Evolutionary conservation across 1,139 yeast species (phyloP).

Genomic region (Candida sanyaensis): DNA sequence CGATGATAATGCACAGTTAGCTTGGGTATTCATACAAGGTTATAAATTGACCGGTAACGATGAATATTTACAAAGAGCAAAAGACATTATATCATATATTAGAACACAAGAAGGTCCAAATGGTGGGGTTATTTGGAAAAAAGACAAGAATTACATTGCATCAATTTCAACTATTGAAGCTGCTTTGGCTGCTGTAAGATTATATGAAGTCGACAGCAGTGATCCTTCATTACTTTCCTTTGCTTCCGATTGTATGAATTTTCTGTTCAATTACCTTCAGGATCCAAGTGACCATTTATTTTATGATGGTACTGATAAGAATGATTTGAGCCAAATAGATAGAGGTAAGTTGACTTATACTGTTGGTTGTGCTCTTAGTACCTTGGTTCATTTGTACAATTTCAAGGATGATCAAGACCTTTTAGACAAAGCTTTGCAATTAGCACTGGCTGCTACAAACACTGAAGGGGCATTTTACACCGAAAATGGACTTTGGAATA

Average conservation of each 20-base stretch:
- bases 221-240: constrained; percentile 22
- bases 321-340: constrained; percentile 22
- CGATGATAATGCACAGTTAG: constrained; percentile 38
- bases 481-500: constrained; percentile 25
- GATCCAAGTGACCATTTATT: constrained; percentile 32
- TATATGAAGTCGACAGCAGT: constrained; percentile 19
- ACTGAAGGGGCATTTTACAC: constrained; percentile 25
- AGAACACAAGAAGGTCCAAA: constrained; percentile 19
- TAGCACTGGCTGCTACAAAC: constrained; percentile 21
- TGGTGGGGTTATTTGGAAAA: constrained; percentile 37
- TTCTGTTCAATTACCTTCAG: constrained; percentile 27
- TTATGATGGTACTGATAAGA: constrained; percentile 29
- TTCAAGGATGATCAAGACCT: constrained; percentile 16
- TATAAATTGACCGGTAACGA: constrained; percentile 18
- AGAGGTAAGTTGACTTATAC: constrained; percentile 40
- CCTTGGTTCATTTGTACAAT: constrained; percentile 27
- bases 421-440: constrained; percentile 18
- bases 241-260: constrained; percentile 25
- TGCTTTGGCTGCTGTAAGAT: constrained; percentile 34
- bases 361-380: constrained; percentile 34
- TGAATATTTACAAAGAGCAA: constrained; percentile 18
- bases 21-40: constrained; percentile 34
- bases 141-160: constrained; percentile 29
- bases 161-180: constrained; percentile 37
- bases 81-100: constrained; percentile 15